A percentile compares a stretch with the other conserved stretches of the same genome.
phyloP scores from a whole-genome alignment of 2,329 filamentous ascomycete species.

The Diaporthe velutina region DNA sequence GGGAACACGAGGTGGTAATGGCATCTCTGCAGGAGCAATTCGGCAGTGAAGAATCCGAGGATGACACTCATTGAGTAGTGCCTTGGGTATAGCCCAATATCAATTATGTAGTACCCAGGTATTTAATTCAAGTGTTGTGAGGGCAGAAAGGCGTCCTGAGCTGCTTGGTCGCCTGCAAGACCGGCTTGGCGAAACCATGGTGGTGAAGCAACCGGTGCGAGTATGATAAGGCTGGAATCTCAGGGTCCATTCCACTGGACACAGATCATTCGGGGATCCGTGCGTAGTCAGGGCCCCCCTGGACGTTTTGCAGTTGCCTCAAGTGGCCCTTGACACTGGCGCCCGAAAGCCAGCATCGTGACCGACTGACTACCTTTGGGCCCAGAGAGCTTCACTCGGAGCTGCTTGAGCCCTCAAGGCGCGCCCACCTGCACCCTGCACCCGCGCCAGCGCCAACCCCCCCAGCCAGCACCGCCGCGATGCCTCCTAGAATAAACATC shows the following conservation, averaged over 20 bases:
- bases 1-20: too few relatives aligned
- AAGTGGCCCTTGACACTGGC: conserved; percentile 21
- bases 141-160: too few relatives aligned
- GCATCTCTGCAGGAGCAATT: too few relatives aligned
- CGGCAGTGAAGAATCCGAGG: too few relatives aligned
- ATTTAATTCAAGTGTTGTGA: too few relatives aligned
- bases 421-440: conserved; percentile 15
- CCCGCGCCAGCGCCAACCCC: background rate
- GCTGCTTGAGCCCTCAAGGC: conserved; percentile 33
- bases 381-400: conserved; percentile 30
- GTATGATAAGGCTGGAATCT: too few relatives aligned
- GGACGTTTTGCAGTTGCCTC: conserved; percentile 19
- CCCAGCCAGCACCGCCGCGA: conserved; percentile 51
- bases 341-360: background rate
- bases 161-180: too few relatives aligned
- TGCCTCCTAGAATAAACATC: conserved; percentile 90
- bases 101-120: too few relatives aligned
- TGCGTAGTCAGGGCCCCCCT: background rate
- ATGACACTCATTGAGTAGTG: too few relatives aligned
- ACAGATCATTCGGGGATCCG: background rate
- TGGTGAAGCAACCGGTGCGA: too few relatives aligned
- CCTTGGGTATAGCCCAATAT: too few relatives aligned
- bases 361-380: background rate
- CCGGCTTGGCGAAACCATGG: too few relatives aligned
- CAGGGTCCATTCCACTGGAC: conserved; percentile 1